Percentiles rank a stretch among this genome's conserved stretches.
Conservation (phyloP, 495 filamentous ascomycete genomes). For the Xylaria intraflava region DNA sequence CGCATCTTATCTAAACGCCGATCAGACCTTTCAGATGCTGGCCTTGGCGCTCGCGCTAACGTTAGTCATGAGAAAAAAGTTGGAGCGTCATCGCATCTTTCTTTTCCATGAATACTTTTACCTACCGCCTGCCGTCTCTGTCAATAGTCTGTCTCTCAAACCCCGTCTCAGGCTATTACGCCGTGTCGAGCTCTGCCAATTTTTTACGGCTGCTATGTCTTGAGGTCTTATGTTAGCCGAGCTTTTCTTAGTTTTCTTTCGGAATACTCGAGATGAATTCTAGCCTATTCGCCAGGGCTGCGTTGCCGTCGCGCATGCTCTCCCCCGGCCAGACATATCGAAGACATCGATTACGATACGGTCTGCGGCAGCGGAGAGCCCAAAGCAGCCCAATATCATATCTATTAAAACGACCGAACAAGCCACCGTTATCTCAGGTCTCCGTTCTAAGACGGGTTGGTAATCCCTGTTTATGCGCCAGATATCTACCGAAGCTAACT, state of each 20-base stretch:
- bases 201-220: neutral
- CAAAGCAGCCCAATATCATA: constrained; percentile 25
- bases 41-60: constrained; percentile 2
- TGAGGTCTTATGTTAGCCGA: neutral
- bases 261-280: constrained; percentile 41
- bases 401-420: constrained; percentile 9
- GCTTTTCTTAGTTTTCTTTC: neutral
- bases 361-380: constrained; percentile 21
- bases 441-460: constrained; percentile 20
- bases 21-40: neutral
- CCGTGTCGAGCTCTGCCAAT: neutral
- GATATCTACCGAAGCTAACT: constrained; percentile 3
- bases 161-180: neutral
- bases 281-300: constrained; percentile 45
- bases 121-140: neutral
- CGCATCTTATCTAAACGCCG: constrained; percentile 10
- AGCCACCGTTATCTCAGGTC: constrained; percentile 5
- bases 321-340: constrained; percentile 44
- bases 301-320: constrained; percentile 42
- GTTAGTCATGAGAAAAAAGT: constrained; percentile 25
- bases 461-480: neutral
- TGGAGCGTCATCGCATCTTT: constrained; percentile 25
- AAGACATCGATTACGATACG: constrained; percentile 33
- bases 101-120: neutral
- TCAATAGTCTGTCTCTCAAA: constrained; percentile 1